Percentiles rank a stretch among this genome's conserved stretches.
phyloP scores from a whole-genome alignment of 225 moss, liverwort and hornwort genomes.

The Thuidium tamariscinum region DNA sequence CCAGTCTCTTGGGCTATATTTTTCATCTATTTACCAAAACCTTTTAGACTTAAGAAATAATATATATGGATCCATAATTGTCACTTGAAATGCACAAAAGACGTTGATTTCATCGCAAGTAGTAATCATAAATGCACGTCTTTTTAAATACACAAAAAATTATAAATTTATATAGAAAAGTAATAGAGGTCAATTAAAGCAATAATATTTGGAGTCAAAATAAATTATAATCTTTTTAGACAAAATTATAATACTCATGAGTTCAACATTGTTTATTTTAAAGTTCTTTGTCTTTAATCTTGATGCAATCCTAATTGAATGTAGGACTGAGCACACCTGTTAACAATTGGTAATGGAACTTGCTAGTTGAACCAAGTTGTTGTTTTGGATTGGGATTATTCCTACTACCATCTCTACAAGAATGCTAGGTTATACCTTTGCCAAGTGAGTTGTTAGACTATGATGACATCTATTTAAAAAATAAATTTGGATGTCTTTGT shows the following conservation, averaged over 20 bases:
- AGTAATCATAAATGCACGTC: fast-evolving
- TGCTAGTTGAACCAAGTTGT: slow-evolving; percentile 35
- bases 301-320: not conserved
- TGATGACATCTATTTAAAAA: no score
- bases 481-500: not conserved
- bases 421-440: slow-evolving; percentile 50
- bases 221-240: not conserved
- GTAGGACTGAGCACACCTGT: slow-evolving; percentile 25
- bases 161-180: not conserved
- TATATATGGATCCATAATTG: not conserved
- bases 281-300: not conserved
- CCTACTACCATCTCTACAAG: slow-evolving; percentile 35
- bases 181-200: not conserved
- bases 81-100: not conserved
- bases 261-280: no score
- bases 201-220: not conserved
- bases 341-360: slow-evolving; percentile 54
- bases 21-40: fast-evolving
- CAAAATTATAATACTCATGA: not conserved
- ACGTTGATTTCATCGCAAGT: no score
- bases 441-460: slow-evolving; percentile 11
- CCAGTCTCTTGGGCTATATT: fast-evolving
- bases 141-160: not conserved
- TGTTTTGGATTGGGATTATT: slow-evolving; percentile 65
- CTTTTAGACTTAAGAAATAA: not conserved